These are phyloP conservation scores for Thielaviopsis punctulata DNA, from an alignment of 2,329 filamentous ascomycete species.

Conservation along the genomic window DNA sequence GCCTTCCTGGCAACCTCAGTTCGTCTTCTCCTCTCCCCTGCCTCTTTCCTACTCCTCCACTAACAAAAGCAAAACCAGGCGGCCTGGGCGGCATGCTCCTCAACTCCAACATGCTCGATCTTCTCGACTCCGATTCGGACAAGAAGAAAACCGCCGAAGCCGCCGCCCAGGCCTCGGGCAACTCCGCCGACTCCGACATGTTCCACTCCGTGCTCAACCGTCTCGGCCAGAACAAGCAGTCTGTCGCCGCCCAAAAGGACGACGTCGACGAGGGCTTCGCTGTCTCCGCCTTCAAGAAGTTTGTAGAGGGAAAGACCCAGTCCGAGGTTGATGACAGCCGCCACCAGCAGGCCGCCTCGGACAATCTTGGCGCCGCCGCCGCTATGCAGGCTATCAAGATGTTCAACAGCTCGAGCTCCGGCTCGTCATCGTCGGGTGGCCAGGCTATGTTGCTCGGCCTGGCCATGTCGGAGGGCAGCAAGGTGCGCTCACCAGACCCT, in stretches of 20 bases:
- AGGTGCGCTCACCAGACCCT: constrained; percentile 29
- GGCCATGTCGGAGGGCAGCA: constrained; percentile 76
- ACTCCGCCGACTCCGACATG: constrained; percentile 28
- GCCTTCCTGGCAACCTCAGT: constrained; percentile 9
- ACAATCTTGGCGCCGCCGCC: constrained; percentile 50
- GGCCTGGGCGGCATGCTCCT: constrained; percentile 13
- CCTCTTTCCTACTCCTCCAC: neutral
- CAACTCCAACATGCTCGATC: constrained; percentile 10
- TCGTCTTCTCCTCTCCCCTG: neutral
- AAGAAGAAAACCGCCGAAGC: constrained; percentile 30
- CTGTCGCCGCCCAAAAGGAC: constrained; percentile 27
- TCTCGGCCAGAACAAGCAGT: constrained; percentile 32
- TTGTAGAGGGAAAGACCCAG: constrained; percentile 41
- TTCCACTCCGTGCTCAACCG: constrained; percentile 32
- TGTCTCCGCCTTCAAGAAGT: constrained; percentile 56
- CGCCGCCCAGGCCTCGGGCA: constrained; percentile 29
- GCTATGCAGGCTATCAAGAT: constrained; percentile 69
- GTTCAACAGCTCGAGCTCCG: constrained; percentile 44
- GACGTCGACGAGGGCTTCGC: constrained; percentile 41
- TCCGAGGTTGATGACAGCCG: constrained; percentile 22
- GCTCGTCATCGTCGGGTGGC: constrained; percentile 21
- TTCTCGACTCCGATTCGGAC: constrained; percentile 28
- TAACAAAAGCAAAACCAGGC: constrained; percentile 1
- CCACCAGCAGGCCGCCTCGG: constrained; percentile 28
- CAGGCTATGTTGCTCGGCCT: constrained; percentile 71